A percentile compares a stretch with the other conserved stretches of the same genome.
phyloP scores from a whole-genome alignment of 2,329 filamentous ascomycete genomes.

The Cercospora sp. region DNA sequence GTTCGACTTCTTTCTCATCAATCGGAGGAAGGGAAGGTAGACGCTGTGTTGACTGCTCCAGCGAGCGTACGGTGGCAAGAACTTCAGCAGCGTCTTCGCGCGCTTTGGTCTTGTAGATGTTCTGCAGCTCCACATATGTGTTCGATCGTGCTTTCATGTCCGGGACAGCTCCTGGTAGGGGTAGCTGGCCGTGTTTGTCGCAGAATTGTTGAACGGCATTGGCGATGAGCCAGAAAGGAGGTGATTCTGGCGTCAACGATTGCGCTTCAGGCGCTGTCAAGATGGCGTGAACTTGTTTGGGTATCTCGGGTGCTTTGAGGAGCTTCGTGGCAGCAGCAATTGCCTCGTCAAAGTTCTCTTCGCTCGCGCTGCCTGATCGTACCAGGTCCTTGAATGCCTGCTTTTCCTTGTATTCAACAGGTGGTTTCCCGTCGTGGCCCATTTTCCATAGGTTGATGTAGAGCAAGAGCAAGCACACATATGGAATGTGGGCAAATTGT shows the following conservation, averaged over 20 bases:
- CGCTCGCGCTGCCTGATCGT: slow-evolving; percentile 68
- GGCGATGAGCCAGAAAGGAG: slow-evolving; percentile 87
- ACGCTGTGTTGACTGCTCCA: slow-evolving; percentile 54
- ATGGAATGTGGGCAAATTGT: slow-evolving; percentile 89
- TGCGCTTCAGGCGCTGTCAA: slow-evolving; percentile 68
- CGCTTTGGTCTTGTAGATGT: slow-evolving; percentile 88
- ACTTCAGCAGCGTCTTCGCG: slow-evolving; percentile 76
- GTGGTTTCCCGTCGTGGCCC: slow-evolving; percentile 66
- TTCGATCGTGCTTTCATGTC: slow-evolving; percentile 97
- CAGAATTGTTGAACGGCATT: slow-evolving; percentile 78
- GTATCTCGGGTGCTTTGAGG: slow-evolving; percentile 68
- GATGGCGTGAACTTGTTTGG: slow-evolving; percentile 71
- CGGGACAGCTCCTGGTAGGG: slow-evolving; percentile 81
- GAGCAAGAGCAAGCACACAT: slow-evolving; percentile 77
- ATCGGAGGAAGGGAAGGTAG: slow-evolving; percentile 47
- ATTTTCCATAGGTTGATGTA: slow-evolving; percentile 80
- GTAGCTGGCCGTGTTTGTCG: slow-evolving; percentile 69
- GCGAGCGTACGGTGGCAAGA: slow-evolving; percentile 60
- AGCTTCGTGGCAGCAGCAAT: slow-evolving; percentile 83
- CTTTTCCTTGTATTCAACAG: slow-evolving; percentile 81
- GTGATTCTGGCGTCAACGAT: slow-evolving; percentile 49
- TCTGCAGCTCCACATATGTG: slow-evolving; percentile 87
- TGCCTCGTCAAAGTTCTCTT: slow-evolving; percentile 97
- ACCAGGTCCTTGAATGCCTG: slow-evolving; percentile 75
- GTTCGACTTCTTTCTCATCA: slow-evolving; percentile 73